Evolutionary conservation across 1,284 basidiomycete genomes (phyloP), one percentile per base, ranked within the genome.

Genomic region (Cutaneotrichosporon cavernicola): DNA sequence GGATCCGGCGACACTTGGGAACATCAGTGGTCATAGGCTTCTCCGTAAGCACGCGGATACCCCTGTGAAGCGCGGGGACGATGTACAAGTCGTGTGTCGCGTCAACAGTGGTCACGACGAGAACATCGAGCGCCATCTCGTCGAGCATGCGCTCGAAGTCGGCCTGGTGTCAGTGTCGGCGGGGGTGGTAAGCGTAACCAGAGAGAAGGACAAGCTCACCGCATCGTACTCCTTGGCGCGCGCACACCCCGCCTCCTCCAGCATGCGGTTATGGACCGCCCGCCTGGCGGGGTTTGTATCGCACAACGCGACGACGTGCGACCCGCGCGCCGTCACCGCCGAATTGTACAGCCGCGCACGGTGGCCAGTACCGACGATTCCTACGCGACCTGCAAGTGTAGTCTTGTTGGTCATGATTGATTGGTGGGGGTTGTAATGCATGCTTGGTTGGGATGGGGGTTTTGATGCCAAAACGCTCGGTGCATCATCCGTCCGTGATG

Each of bases 21-120:
- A 83, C 78, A 67, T 84, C 81, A 72, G 84, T 85, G 0, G 84
- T 85, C 84, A 86, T 85, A 0, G 84, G 85, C 72, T 85, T 85
- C 73, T 86, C 85, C 10, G 84, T 84, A 43, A 86, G 68, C 7
- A 85, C 84, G 26, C 70, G 70, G 65, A 80, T 73, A n/a, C 78
- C 76, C 21, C 62, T 61, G 57, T 75, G 66, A 8, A 80, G 56
- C 10, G 76, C 78, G 1, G 78, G 76, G 34, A 78, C 68, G 65
- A 85, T 85, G 72, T 84, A 85, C 60, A 76, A 53, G 72, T 85
- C 82, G 67, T 86, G 85, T 53, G 83, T 76, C 7, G 83, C 81
- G 71, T 86, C 85, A 34, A 85, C 78, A 55, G 84, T 85, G n/a
- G 84, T 85, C 6, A 86, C 80, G 9, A 86, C 84, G 4, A 85